phyloP scores from a whole-genome alignment of 148 eudicot species.

The Rhododendron simsii region DNA sequence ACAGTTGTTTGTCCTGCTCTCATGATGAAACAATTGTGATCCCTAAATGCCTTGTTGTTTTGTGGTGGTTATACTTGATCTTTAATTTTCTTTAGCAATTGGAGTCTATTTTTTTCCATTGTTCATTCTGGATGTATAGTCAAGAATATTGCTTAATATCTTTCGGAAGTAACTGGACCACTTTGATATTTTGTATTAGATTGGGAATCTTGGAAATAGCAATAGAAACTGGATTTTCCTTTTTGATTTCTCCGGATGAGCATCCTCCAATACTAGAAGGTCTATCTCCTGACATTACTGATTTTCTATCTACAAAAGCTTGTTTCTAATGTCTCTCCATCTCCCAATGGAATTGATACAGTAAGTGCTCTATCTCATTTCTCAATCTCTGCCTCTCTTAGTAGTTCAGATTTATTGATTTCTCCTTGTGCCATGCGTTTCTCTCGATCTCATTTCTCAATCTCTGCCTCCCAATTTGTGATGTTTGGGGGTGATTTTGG shows the following conservation, averaged over 20 bases:
- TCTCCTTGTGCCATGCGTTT: no score
- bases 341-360: no score
- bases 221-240: not conserved
- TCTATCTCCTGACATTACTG: conserved; percentile 77
- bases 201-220: not conserved
- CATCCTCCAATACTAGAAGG: conserved; percentile 96
- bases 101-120: not conserved
- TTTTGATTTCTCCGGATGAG: conserved; percentile 62
- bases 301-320: conserved; percentile 38
- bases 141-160: not conserved
- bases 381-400: no score
- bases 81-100: not conserved
- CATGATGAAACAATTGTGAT: not conserved
- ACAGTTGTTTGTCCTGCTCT: not conserved
- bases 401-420: no score
- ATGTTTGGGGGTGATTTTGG: no score
- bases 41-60: not conserved
- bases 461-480: no score
- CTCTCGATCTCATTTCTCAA: no score
- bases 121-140: not conserved
- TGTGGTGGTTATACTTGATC: not conserved
- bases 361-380: no score
- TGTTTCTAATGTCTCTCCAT: no score
- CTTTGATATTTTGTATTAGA: not conserved
- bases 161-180: not conserved